Evolutionary conservation across 2,329 filamentous ascomycete genomes (phyloP), one percentile per base, ranked within the genome.

Genomic region (Alternaria gaisen): DNA sequence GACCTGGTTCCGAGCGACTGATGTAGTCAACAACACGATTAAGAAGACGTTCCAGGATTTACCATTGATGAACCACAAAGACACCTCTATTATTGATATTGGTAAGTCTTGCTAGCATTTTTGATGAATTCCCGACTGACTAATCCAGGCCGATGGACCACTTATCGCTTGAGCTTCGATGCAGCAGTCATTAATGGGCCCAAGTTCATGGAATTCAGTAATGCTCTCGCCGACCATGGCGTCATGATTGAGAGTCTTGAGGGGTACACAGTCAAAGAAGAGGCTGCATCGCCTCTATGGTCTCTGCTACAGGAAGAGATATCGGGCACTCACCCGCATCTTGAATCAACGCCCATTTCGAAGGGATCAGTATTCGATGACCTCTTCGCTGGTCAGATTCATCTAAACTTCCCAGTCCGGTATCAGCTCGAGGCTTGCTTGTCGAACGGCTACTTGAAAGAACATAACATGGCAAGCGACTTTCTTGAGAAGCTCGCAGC

Each of bases 341-440:
- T 72, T 4, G 62, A 55, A 26, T 16, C 30, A 6, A 42, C 26
- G 4, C 10, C 62, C 20, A 41, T 52, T 3, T 32, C 56, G 3
- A 60, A 56, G 12, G 30, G 22, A 8, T 68, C 71, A 4, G 55
- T 52, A 6, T 69, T 75, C 32, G 63, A 73, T 9, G 70, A 78
- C 22, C 75, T 82, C 3, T 64, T 81, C 22, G 58, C 61, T n/a
- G 51, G 58, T 18, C 68, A 69, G 12, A 48, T 74, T 10, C 66
- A 72, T 38, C 58, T 66, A 66, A 79, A 56, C 0, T 97, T 93
- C 63, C 80, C 88, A 1, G 87, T 97, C 1, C 87, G 92, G 16
- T 99, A 98, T 73, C 93, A 97, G 75, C 85, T 99, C 0, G 94
- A 99, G 76, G 94, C 93, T 0, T 98, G 94, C 74, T 84, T 98